These are phyloP conservation scores for Ophiostoma piceae DNA, from an alignment of 2,329 filamentous ascomycete species.

Conservation along the genomic window DNA sequence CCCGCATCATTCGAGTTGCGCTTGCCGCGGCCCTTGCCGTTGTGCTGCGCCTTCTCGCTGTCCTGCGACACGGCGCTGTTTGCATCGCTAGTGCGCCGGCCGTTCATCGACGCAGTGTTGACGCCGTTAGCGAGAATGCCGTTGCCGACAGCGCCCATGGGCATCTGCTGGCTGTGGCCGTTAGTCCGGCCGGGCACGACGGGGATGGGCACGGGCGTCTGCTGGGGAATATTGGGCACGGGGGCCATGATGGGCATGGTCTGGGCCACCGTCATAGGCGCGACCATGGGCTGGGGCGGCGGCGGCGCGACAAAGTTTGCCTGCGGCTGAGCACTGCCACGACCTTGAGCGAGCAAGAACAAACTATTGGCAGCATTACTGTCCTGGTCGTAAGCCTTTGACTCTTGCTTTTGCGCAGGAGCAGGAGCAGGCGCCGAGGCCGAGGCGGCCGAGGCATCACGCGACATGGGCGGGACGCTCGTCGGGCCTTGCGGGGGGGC, in stretches of 20 bases:
- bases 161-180: slow-evolving; percentile 19
- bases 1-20: slow-evolving; percentile 46
- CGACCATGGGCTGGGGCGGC: slow-evolving; percentile 45
- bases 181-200: slow-evolving; percentile 28
- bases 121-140: background rate
- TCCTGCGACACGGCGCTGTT: slow-evolving; percentile 69
- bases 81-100: slow-evolving; percentile 59
- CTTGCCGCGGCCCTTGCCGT: slow-evolving; percentile 63
- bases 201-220: slow-evolving; percentile 23
- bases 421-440: slow-evolving; percentile 27
- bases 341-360: slow-evolving; percentile 76
- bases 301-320: slow-evolving; percentile 44
- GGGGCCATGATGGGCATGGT: background rate
- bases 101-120: slow-evolving; percentile 45
- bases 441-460: slow-evolving; percentile 43
- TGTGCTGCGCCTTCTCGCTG: slow-evolving; percentile 61
- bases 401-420: slow-evolving; percentile 42
- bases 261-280: slow-evolving; percentile 30
- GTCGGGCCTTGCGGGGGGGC: slow-evolving; percentile 33
- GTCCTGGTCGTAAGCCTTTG: slow-evolving; percentile 71
- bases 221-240: background rate
- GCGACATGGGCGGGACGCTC: slow-evolving; percentile 29
- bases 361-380: slow-evolving; percentile 94
- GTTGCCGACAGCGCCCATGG: slow-evolving; percentile 23
- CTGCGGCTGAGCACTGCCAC: slow-evolving; percentile 49